These are phyloP conservation scores for Arabis hirsuta DNA, from an alignment of 345 rosid species.

Conservation along the genomic window DNA sequence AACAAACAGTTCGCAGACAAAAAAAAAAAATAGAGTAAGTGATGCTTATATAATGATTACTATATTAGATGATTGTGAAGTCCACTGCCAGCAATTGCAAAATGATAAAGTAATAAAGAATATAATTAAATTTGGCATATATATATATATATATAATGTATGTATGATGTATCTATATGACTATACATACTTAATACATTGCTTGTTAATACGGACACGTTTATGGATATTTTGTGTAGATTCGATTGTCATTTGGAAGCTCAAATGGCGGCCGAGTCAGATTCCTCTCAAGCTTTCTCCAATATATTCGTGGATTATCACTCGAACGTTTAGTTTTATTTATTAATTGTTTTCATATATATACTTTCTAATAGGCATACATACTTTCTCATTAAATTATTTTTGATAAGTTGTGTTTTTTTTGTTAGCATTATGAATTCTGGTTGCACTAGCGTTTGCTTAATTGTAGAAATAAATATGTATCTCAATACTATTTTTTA, in stretches of 20 bases:
- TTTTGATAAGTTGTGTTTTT: too few relatives aligned
- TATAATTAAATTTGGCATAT: not conserved
- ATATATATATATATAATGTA: too few relatives aligned
- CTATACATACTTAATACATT: not conserved
- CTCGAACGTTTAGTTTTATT: not conserved
- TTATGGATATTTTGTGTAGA: constrained; percentile 14
- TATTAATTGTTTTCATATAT: not conserved
- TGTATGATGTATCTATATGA: too few relatives aligned
- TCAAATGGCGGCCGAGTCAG: constrained; percentile 37
- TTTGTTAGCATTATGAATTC: not conserved
- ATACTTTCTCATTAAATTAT: too few relatives aligned
- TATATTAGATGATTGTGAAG: constrained; percentile 24
- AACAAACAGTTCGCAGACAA: not conserved
- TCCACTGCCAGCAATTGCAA: constrained; percentile 29
- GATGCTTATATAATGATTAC: constrained; percentile 1
- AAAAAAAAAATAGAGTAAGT: not conserved
- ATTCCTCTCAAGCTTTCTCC: constrained; percentile 23
- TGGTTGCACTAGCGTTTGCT: not conserved
- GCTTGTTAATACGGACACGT: constrained; percentile 24
- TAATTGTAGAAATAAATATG: not conserved
- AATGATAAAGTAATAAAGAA: not conserved
- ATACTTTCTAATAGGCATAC: too few relatives aligned
- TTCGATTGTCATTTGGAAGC: constrained; percentile 7
- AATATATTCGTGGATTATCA: not conserved
- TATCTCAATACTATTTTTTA: too few relatives aligned